Evolutionary conservation across 345 rosid genomes (phyloP).

Genomic region (Zanthoxylum bungeanum): DNA sequence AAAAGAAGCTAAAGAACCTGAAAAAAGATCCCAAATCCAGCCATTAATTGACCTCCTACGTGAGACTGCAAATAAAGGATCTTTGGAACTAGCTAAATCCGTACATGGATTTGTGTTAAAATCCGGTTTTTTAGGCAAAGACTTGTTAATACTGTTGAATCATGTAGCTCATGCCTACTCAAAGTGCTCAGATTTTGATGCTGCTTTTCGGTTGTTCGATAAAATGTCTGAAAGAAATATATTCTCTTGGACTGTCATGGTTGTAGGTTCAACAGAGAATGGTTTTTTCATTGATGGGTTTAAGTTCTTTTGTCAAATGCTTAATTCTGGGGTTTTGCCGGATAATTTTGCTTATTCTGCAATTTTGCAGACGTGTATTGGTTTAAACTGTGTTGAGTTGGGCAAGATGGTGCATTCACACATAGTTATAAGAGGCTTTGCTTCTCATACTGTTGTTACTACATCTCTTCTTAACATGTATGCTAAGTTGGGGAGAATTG

Average conservation of each 20-base stretch:
- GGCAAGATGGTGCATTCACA: slow-evolving; percentile 40
- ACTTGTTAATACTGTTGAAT: slow-evolving; percentile 28
- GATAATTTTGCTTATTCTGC: slow-evolving; percentile 43
- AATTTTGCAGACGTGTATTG: slow-evolving; percentile 33
- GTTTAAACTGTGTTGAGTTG: slow-evolving; percentile 29
- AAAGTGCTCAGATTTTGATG: slow-evolving; percentile 31
- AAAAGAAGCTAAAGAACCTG: background rate
- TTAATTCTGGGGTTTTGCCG: slow-evolving; percentile 19
- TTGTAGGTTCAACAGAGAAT: slow-evolving; percentile 36
- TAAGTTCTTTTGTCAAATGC: slow-evolving; percentile 29
- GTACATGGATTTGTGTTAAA: slow-evolving; percentile 33
- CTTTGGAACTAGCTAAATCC: slow-evolving; percentile 20
- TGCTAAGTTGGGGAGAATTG: slow-evolving; percentile 36
- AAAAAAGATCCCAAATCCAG: slow-evolving; percentile 18
- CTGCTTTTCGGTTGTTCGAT: slow-evolving; percentile 35
- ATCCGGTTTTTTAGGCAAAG: slow-evolving; percentile 8
- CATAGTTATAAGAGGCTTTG: slow-evolving; percentile 31
- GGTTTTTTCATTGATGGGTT: slow-evolving; percentile 29
- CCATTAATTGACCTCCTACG: slow-evolving; percentile 29
- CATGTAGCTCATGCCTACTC: slow-evolving; percentile 31
- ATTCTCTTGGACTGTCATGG: slow-evolving; percentile 49
- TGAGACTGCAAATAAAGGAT: slow-evolving; percentile 24
- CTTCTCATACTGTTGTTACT: slow-evolving; percentile 23
- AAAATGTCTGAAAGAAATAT: slow-evolving; percentile 36
- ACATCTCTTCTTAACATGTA: slow-evolving; percentile 48